Conservation (phyloP, 352 stramenopile species). For the Pythium oligandrum region DNA sequence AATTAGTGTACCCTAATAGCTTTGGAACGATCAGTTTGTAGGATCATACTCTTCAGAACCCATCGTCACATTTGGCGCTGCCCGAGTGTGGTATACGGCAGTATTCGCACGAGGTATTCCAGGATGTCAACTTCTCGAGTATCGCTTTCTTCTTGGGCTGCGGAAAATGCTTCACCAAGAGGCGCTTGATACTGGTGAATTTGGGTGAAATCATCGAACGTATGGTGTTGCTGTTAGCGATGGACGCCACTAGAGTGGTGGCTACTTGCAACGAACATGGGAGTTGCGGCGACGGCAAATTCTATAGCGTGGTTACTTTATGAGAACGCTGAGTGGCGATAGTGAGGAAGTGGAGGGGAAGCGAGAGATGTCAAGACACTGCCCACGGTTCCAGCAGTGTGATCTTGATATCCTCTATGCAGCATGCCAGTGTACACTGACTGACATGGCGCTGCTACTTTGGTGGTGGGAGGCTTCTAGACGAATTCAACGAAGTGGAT, state of each 20-base stretch:
- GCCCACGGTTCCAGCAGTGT: too few relatives aligned
- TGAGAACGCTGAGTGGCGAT: neutral
- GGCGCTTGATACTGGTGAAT: conserved; percentile 15
- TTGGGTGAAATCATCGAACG: conserved; percentile 15
- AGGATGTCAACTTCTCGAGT: neutral
- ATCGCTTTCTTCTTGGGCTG: conserved; percentile 14
- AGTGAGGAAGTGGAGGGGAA: neutral
- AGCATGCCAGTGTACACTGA: too few relatives aligned
- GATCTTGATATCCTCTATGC: too few relatives aligned
- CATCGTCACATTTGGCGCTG: conserved; percentile 16
- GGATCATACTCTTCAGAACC: conserved; percentile 18
- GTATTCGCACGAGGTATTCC: conserved; percentile 1
- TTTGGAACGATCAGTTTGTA: conserved; percentile 6
- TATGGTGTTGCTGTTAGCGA: conserved; percentile 22
- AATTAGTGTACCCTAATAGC: too few relatives aligned
- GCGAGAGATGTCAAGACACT: neutral
- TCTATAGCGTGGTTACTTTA: conserved; percentile 9
- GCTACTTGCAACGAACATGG: neutral
- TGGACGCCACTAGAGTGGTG: conserved; percentile 14
- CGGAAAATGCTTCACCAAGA: conserved; percentile 16
- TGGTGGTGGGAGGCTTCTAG: too few relatives aligned
- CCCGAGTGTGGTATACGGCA: conserved; percentile 13
- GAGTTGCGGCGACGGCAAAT: conserved; percentile 4
- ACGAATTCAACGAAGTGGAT: too few relatives aligned
- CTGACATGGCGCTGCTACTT: too few relatives aligned